Evolutionary conservation across 306 rosid species (phyloP).

Genomic region (Vigna trinervia): DNA sequence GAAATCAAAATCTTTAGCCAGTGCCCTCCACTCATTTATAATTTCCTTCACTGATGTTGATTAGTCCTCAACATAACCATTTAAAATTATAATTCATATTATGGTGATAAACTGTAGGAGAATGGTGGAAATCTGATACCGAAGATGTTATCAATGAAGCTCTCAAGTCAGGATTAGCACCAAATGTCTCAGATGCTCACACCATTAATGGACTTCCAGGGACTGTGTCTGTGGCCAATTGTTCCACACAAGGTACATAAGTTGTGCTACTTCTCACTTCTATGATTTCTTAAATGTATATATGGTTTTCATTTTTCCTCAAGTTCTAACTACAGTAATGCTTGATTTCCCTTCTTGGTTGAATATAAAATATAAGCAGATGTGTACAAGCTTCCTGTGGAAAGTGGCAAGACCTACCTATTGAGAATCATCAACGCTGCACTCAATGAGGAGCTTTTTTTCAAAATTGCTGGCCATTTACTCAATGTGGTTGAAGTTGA

Average conservation of each 20-base stretch:
- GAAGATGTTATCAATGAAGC: constrained; percentile 83
- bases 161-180: constrained; percentile 70
- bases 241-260: constrained; percentile 58
- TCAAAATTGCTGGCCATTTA: constrained; percentile 76
- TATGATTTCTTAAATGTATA: background rate
- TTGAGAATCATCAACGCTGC: constrained; percentile 86
- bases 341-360: background rate
- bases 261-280: background rate
- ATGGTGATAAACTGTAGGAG: constrained; percentile 55
- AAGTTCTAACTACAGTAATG: background rate
- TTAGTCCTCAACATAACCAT: constrained; percentile 5
- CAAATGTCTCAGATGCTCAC: constrained; percentile 87
- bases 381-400: constrained; percentile 62
- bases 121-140: constrained; percentile 94
- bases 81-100: background rate
- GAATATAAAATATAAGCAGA: constrained; percentile 46
- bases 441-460: constrained; percentile 91
- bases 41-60: background rate
- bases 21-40: background rate
- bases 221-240: constrained; percentile 46
- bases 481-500: constrained; percentile 81
- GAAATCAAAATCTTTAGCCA: background rate
- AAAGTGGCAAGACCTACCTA: constrained; percentile 68
- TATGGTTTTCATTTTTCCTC: background rate
- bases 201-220: constrained; percentile 89